Evolutionary conservation across 164 flowering plant genomes (phyloP), one percentile per base, ranked within the genome.

Genomic region (Malania oleifera): DNA sequence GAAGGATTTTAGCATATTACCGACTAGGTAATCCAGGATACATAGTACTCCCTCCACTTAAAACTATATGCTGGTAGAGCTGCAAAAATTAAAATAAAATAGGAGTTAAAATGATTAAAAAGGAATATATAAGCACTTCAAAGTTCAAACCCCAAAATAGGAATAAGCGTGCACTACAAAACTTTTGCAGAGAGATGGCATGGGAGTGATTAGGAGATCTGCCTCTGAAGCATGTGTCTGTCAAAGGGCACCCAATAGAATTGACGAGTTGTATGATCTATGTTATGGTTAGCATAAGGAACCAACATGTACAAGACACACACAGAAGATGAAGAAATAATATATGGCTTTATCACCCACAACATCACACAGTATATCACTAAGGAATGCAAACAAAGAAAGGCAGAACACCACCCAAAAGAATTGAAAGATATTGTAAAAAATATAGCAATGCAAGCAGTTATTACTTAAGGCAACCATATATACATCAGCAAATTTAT

Each of bases 1-100:
- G 46, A 20, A 44, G 41, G 28, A 38, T 37, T 13, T 25, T 53
- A 69, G n/a, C 8, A 62, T 13, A 67, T 72, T 86, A 93, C 97
- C 96, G 92, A 73, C 97, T 93, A 64, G 99, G 96, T 65, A 93
- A 76, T 69, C 99, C 99, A 61, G 99, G 99, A 70, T 93, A 90
- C 96, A 93, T 93, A 26, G 97, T 90, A 70, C 97, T 93, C 58
- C 99, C 99, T 59, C 99, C 97, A 70, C 99, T 93, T 65, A 93
- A 81, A 51, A 93, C 99, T 60, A 93, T 93, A 62, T 90, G 97
- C 74, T 90, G 96, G 79, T 93, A 93, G 39, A 90, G 97, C 99
- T 93, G 99, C 78, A 77, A 67, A 70, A 35, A 6, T 52, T 7
- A 54, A 67, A 58, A 40, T 1, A 24, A 37, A 51, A 20, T 41